Percentiles rank a stretch among this genome's conserved stretches.
Evolutionary conservation across 306 rosid species (phyloP).

Genomic region (Medicago truncatula): DNA sequence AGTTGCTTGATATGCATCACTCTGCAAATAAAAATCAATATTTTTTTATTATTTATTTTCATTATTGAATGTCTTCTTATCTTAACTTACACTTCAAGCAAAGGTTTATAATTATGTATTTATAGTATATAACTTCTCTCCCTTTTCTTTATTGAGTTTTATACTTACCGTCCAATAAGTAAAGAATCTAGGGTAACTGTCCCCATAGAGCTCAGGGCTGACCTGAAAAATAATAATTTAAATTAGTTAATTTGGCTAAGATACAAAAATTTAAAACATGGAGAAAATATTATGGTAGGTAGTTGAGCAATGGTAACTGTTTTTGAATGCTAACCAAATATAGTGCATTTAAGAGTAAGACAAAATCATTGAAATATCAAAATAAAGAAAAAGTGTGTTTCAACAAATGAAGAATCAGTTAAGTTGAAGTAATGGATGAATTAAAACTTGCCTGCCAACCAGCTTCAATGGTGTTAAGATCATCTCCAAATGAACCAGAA

Average conservation of each 20-base stretch:
- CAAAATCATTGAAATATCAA: not conserved
- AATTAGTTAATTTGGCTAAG: constrained; percentile 44
- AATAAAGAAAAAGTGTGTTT: not conserved
- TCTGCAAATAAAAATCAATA: constrained; percentile 50
- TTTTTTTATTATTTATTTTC: not conserved
- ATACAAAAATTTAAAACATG: constrained; percentile 13
- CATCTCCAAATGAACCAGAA: constrained; percentile 94
- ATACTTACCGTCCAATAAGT: constrained; percentile 95
- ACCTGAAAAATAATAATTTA: constrained; percentile 67
- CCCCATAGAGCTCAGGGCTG: constrained; percentile 97
- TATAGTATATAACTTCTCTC: not conserved
- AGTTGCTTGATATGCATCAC: constrained; percentile 96
- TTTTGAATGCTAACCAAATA: constrained; percentile 44
- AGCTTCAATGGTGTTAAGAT: constrained; percentile 97
- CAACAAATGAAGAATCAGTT: constrained; percentile 12
- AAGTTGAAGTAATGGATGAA: constrained; percentile 40
- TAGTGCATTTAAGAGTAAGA: constrained; percentile 31
- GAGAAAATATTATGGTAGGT: constrained; percentile 48
- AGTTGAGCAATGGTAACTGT: constrained; percentile 52
- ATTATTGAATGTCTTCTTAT: not conserved
- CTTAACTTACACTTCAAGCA: constrained; percentile 37
- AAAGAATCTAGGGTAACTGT: constrained; percentile 88
- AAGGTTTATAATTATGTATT: constrained; percentile 6
- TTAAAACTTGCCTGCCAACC: constrained; percentile 88
- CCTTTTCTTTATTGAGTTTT: constrained; percentile 15